Evolutionary conservation across 2,329 filamentous ascomycete species (phyloP).

Genomic region (Pleomassaria siparia): DNA sequence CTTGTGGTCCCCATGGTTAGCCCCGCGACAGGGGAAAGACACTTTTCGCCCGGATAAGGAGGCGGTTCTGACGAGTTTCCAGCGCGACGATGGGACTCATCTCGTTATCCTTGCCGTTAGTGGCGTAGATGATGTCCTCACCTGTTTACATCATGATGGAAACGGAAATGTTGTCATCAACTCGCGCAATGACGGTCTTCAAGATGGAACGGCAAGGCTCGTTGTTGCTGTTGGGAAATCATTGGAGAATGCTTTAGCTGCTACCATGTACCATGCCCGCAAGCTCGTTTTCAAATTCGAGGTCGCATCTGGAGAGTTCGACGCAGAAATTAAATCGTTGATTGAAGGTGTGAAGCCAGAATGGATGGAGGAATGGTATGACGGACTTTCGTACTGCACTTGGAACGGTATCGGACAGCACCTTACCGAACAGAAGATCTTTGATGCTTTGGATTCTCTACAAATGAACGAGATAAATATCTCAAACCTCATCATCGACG

Average conservation of each 20-base stretch:
- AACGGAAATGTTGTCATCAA: constrained; percentile 69
- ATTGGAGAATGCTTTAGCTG: constrained; percentile 75
- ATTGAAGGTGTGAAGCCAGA: constrained; percentile 55
- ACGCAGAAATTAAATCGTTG: constrained; percentile 51
- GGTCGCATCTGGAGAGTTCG: constrained; percentile 46
- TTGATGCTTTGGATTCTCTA: constrained; percentile 72
- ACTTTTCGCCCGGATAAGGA: constrained; percentile 73
- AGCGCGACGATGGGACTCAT: constrained; percentile 70
- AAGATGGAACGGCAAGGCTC: constrained; percentile 60
- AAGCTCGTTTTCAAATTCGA: constrained; percentile 58
- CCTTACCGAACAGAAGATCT: constrained; percentile 77
- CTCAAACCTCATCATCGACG: constrained; percentile 88
- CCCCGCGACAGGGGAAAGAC: constrained; percentile 76
- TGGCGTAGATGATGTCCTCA: constrained; percentile 69
- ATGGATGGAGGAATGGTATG: constrained; percentile 88
- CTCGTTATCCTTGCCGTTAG: constrained; percentile 79
- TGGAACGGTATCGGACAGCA: constrained; percentile 91
- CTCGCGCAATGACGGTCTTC: constrained; percentile 69
- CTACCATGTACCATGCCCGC: constrained; percentile 86
- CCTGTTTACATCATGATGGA: constrained; percentile 66
- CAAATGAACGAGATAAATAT: constrained; percentile 72
- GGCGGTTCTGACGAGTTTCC: constrained; percentile 75
- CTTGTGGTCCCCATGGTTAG: constrained; percentile 81
- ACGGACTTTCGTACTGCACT: constrained; percentile 91
- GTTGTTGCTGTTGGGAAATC: constrained; percentile 70